Base-by-base conservation (phyloP, 2,329 filamentous ascomycete species). In the Colletotrichum godetiae region DNA sequence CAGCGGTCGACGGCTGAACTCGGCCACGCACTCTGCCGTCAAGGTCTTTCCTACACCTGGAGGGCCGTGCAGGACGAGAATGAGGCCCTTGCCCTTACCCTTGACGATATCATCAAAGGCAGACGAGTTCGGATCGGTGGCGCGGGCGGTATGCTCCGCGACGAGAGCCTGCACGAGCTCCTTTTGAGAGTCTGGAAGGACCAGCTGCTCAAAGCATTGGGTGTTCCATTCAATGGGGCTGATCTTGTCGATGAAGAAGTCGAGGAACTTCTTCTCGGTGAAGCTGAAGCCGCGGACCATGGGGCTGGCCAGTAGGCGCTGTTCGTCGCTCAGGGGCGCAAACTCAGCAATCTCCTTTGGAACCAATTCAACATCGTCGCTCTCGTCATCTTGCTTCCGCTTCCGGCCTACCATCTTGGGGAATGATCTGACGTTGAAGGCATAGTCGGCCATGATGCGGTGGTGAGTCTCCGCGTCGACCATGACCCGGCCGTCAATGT, bases 401-500 rank as follows among this genome's bases (percentile, higher is more conserved):
- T 75, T 76, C 7, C 67, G 67, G 2, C 69, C 65, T 13, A 71
- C 57, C 12, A 70, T 65, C 24, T 76, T 73, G 1, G 68, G 75
- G 10, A 79, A 75, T 8, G 75, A 67, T 2, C 27, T 37, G 12
- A 81, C 67, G 5, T 19, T 37, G 77, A 96, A 90, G 0, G 89
- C 90, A 76, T 97, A 97, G 80, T 97, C 97, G 1, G 95, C 93
- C 76, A 96, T 94, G 81, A 96, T 93, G 42, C 94, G 90, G 13
- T 94, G 91, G 83, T 97, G 95, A 57, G 93, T 94, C 4, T 91
- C 91, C 0, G 94, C 91, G 78, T 98, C 95, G 33, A 98, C 88
- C 95, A 98, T 98, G 75, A 97, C 88, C 29, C 95, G 92, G 27
- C 95, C 93, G 75, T 95, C 94, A 80, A 97, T 92, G 79, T 95